Evolutionary conservation across 2,329 filamentous ascomycete species (phyloP), one percentile per base, ranked within the genome.

Genomic region (Pestalotiopsis sp.): DNA sequence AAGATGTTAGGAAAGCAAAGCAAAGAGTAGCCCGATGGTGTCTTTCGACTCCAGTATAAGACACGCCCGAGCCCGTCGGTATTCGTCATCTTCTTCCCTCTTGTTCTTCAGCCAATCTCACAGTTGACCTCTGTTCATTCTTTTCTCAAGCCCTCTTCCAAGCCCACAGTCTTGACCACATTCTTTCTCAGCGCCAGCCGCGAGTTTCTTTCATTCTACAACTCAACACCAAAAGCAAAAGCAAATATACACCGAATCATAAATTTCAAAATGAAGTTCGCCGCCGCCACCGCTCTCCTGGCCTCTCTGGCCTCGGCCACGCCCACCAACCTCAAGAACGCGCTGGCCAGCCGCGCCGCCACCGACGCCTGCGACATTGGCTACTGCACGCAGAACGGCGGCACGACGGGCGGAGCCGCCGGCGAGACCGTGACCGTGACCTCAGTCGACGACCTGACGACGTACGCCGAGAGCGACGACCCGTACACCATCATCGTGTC

Each of bases 351-450:
- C 41, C 66, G 74, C 49, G 73, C 74, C 9, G 67, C 68, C 65
- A 73, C 72, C 14, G 74, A 75, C 45, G 69, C 72, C 17, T 72
- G 70, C n/a, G 65, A 71, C 56, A 49, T 74, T 20, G 74, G 71
- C n/a, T 72, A 72, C 64, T 70, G 70, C 20, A 68, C 69, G 14
- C 61, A 71, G 69, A 73, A 75, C 63, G 71, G 72, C 66, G 72
- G 69, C 38, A 89, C 87, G 3, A 89, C 82, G 4, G 87, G 87
- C 66, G 87, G 88, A 66, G 79, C 82, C 27, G 85, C 83, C n/a
- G 87, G 86, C 63, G 80, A 84, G 2, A 87, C 86, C 11, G 85
- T 84, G 38, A 88, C 86, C 11, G 87, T 89, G 66, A 83, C 83
- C 23, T 83, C 81, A 5, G 84, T 87, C 45, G 81, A 83, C 25